Percentiles rank a stretch among this genome's conserved stretches.
Evolutionary conservation across 352 stramenopile genomes (phyloP).

Genomic region (Pythium pyrilobum): DNA sequence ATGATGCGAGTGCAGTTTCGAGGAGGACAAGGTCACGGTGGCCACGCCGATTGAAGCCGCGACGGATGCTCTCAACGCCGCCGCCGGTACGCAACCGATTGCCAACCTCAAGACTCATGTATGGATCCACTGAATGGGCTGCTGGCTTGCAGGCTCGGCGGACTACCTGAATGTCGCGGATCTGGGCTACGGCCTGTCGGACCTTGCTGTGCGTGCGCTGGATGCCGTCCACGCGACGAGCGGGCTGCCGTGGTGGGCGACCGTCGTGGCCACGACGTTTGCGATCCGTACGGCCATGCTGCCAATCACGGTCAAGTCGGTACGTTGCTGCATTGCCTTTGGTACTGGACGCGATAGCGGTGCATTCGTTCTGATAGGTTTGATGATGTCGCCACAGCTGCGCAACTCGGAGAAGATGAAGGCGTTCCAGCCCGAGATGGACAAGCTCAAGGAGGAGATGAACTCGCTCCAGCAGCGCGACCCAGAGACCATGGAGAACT

Average conservation of each 20-base stretch:
- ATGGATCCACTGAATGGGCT: not conserved
- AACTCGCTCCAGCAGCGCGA: conserved; percentile 38
- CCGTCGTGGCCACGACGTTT: conserved; percentile 80
- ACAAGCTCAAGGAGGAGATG: conserved; percentile 74
- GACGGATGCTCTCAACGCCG: conserved; percentile 41
- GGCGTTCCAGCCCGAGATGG: conserved; percentile 75
- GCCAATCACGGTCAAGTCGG: conserved; percentile 73
- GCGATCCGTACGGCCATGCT: conserved; percentile 66
- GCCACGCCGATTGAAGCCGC: conserved; percentile 34
- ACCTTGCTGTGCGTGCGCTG: conserved; percentile 68
- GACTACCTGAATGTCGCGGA: conserved; percentile 55
- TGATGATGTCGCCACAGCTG: too few species aligned
- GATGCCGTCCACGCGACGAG: conserved; percentile 74
- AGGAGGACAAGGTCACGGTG: conserved; percentile 38
- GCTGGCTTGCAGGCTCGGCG: conserved; percentile 25
- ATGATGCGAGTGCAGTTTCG: conserved; percentile 22
- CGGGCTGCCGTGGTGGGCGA: conserved; percentile 85
- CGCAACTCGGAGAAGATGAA: conserved; percentile 85
- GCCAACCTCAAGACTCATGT: not conserved
- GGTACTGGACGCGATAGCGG: not conserved
- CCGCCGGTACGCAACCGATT: conserved; percentile 21
- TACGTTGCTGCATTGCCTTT: conserved; percentile 19
- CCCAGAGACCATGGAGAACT: conserved; percentile 46
- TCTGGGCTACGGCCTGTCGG: conserved; percentile 64
- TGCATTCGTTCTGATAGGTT: not conserved